These are phyloP conservation scores for Colletotrichum godetiae DNA, from an alignment of 2,329 filamentous ascomycete species.

Conservation along the genomic window DNA sequence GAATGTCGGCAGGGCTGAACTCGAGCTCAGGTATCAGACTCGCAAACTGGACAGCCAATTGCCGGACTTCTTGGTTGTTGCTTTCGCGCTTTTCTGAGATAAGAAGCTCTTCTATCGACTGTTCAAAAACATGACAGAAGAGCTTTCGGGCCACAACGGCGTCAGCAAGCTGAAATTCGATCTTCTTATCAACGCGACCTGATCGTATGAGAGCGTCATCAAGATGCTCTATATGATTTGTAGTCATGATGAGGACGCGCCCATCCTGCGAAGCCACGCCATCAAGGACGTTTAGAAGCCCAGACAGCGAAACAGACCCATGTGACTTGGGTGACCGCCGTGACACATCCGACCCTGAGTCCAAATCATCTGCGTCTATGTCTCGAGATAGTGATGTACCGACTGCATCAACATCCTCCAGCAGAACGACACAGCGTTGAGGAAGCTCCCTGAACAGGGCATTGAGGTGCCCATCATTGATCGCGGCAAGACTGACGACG, in stretches of 20 bases:
- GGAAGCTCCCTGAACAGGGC: constrained; percentile 46
- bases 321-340: neutral
- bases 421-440: constrained; percentile 47
- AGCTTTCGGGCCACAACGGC: neutral
- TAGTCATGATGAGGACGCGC: constrained; percentile 41
- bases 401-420: no score
- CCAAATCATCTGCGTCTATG: neutral
- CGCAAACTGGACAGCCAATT: neutral
- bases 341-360: neutral
- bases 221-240: constrained; percentile 40
- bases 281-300: constrained; percentile 40
- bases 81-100: neutral
- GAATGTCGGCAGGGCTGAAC: neutral
- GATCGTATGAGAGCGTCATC: constrained; percentile 38
- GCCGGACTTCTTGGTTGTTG: neutral
- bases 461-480: constrained; percentile 45
- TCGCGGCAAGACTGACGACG: constrained; percentile 45
- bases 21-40: neutral
- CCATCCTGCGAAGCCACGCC: constrained; percentile 38
- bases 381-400: constrained; percentile 8
- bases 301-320: constrained; percentile 32
- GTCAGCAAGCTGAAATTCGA: constrained; percentile 45
- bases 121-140: neutral
- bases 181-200: constrained; percentile 68
- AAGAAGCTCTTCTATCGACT: neutral